These are phyloP conservation scores for Daphne laureola DNA, from an alignment of 441 rosid genomes.

Conservation along the genomic window DNA sequence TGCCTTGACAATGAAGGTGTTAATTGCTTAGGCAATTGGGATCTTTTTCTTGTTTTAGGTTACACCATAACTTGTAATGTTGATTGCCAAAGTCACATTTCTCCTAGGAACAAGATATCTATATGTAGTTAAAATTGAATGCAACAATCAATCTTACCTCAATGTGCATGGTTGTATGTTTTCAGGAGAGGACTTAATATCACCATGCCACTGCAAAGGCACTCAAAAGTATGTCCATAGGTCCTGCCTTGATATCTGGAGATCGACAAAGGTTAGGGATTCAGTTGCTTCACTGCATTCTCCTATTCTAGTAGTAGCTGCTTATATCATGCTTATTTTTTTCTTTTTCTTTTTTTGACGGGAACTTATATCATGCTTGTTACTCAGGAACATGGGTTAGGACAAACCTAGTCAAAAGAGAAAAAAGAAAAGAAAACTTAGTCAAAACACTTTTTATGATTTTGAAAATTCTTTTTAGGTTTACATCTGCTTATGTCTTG, in stretches of 20 bases:
- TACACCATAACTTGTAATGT: slow-evolving; percentile 7
- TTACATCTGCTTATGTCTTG: slow-evolving; percentile 23
- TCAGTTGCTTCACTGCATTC: slow-evolving; percentile 11
- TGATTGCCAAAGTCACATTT: slow-evolving; percentile 6
- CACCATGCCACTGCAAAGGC: slow-evolving; percentile 98
- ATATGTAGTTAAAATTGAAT: neutral
- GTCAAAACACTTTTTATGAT: slow-evolving; percentile 9
- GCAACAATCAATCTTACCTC: slow-evolving; percentile 6
- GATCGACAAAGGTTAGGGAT: slow-evolving; percentile 85
- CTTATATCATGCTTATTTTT: neutral
- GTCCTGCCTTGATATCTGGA: slow-evolving; percentile 95
- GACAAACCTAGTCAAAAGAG: slow-evolving; percentile 1
- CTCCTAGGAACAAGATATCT: slow-evolving; percentile 4
- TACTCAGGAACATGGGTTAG: neutral
- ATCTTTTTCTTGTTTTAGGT: slow-evolving; percentile 12
- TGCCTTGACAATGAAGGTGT: slow-evolving; percentile 94
- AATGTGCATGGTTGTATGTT: slow-evolving; percentile 12
- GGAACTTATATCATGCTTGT: slow-evolving; percentile 1
- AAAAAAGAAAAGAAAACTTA: slow-evolving; percentile 5
- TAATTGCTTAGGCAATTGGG: slow-evolving; percentile 16
- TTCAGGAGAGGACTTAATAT: slow-evolving; percentile 90
- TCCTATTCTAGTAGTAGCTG: slow-evolving; percentile 10
- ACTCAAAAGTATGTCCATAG: slow-evolving; percentile 98
- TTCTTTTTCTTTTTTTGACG: too few species aligned
- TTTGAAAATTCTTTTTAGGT: slow-evolving; percentile 11